phyloP scores from a whole-genome alignment of 768 basidiomycete species.

The Floccularia luteovirens region DNA sequence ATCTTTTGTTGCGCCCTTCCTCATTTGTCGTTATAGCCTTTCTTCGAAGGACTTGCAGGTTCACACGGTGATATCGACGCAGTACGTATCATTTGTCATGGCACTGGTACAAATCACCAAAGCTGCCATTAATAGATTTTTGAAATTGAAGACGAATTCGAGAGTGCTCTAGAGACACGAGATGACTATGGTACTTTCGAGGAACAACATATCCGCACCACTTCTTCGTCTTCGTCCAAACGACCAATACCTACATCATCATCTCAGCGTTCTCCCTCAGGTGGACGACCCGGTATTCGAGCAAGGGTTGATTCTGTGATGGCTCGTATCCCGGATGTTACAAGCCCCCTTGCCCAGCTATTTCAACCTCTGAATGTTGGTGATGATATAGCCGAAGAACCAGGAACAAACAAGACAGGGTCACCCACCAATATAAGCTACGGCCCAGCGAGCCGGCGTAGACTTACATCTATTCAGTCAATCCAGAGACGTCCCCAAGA shows the following conservation, averaged over 20 bases:
- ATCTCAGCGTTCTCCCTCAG: slow-evolving; percentile 5
- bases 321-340: slow-evolving; percentile 24
- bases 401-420: slow-evolving; percentile 7
- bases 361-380: slow-evolving; percentile 62
- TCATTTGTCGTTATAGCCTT: slow-evolving; percentile 32
- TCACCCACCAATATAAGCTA: slow-evolving; percentile 27
- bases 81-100: slow-evolving; percentile 27
- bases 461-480: slow-evolving; percentile 29
- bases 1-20: background rate
- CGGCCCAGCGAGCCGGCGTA: slow-evolving; percentile 34
- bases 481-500: slow-evolving; percentile 10
- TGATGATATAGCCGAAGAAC: slow-evolving; percentile 29
- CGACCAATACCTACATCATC: slow-evolving; percentile 3
- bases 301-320: slow-evolving; percentile 36
- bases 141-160: slow-evolving; percentile 65
- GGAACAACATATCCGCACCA: slow-evolving; percentile 8
- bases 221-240: slow-evolving; percentile 13
- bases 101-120: background rate
- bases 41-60: slow-evolving; percentile 77
- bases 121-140: slow-evolving; percentile 48
- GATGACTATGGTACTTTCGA: slow-evolving; percentile 22
- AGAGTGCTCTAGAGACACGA: slow-evolving; percentile 46
- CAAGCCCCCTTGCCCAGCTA: slow-evolving; percentile 68
- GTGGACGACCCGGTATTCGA: slow-evolving; percentile 20
- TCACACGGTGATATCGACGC: slow-evolving; percentile 67